These are phyloP conservation scores for Xanthoparmelia taractica DNA, from an alignment of 495 filamentous ascomycete species.

Conservation along the genomic window DNA sequence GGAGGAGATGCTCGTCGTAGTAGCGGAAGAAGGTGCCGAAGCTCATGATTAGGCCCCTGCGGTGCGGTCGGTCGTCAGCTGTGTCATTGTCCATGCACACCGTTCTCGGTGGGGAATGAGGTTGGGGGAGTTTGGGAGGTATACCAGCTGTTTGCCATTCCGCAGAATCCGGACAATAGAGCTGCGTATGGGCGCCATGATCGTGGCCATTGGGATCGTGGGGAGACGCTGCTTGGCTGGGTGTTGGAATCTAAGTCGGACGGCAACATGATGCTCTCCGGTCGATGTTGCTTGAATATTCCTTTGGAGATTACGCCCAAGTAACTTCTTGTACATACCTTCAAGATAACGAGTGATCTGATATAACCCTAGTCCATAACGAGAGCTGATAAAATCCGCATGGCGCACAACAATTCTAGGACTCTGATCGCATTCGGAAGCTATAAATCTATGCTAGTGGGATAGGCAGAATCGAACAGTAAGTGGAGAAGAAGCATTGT, in stretches of 20 bases:
- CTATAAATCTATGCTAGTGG: neutral
- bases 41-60: slow-evolving; percentile 29
- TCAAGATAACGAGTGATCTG: neutral
- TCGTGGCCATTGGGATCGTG: slow-evolving; percentile 29
- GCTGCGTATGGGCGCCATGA: slow-evolving; percentile 33
- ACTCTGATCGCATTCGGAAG: neutral
- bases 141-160: slow-evolving; percentile 41
- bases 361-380: neutral
- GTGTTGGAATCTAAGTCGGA: neutral
- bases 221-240: neutral
- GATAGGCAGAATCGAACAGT: neutral
- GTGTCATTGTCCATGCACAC: slow-evolving; percentile 14
- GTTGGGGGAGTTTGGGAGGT: too few species aligned
- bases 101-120: too few species aligned
- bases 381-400: neutral
- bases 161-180: slow-evolving; percentile 35
- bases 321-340: neutral
- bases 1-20: slow-evolving; percentile 33
- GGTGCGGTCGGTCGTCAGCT: neutral
- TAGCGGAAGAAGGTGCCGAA: slow-evolving; percentile 38
- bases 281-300: neutral
- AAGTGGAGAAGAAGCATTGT: too few species aligned
- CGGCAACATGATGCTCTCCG: neutral
- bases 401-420: neutral
- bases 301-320: neutral